These are phyloP conservation scores for Fusarium sp. DNA, from an alignment of 2,329 filamentous ascomycete species.

Conservation along the genomic window DNA sequence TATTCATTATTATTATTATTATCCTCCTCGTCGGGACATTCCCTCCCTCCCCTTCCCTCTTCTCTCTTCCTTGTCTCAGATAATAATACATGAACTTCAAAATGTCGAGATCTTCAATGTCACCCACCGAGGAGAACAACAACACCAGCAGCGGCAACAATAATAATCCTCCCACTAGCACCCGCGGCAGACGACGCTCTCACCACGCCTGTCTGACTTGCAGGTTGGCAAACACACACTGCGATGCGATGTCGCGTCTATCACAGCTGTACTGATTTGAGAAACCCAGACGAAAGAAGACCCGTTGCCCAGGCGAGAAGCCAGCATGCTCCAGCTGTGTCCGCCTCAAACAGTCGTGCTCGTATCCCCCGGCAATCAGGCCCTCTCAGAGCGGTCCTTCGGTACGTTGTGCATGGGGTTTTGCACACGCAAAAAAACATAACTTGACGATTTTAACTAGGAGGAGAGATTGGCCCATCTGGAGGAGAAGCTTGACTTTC, in stretches of 20 bases:
- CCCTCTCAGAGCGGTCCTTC: slow-evolving; percentile 55
- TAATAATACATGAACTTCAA: background rate
- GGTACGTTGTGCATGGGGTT: slow-evolving; percentile 48
- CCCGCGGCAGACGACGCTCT: slow-evolving; percentile 51
- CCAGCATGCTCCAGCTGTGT: slow-evolving; percentile 62
- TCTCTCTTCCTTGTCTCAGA: background rate
- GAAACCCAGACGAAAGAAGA: slow-evolving; percentile 57
- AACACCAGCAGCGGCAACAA: background rate
- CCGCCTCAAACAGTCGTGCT: slow-evolving; percentile 59
- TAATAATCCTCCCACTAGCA: slow-evolving; percentile 23
- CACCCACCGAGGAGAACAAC: slow-evolving; percentile 46
- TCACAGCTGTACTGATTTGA: background rate
- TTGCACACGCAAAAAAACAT: background rate
- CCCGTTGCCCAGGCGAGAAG: slow-evolving; percentile 62
- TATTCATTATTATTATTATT: background rate
- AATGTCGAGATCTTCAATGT: slow-evolving; percentile 43
- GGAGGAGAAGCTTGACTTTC: slow-evolving; percentile 63
- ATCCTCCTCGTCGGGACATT: background rate
- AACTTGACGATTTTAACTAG: slow-evolving; percentile 47
- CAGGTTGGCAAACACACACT: slow-evolving; percentile 49
- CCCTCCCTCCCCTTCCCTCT: background rate
- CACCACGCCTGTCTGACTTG: slow-evolving; percentile 59
- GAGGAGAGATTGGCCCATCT: slow-evolving; percentile 62
- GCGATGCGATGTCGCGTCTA: background rate
- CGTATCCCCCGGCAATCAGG: slow-evolving; percentile 54